These are phyloP conservation scores for Peniophora sp. DNA, from an alignment of 1,284 basidiomycete genomes.

Conservation along the genomic window DNA sequence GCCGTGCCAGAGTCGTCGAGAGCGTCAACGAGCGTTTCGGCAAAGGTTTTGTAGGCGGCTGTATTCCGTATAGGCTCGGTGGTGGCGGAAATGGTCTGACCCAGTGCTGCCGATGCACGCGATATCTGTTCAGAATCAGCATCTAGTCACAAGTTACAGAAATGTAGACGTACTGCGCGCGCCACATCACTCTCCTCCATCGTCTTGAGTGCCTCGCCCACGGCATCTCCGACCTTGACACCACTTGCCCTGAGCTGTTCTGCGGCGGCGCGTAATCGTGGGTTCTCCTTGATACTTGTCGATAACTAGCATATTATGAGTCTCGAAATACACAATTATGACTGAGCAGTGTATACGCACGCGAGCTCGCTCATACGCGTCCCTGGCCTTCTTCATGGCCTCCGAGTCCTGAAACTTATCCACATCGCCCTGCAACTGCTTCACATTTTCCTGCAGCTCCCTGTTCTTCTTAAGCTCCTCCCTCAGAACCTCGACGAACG, in stretches of 20 bases:
- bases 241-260: conserved; percentile 87
- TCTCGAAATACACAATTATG: conserved; percentile 6
- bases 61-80: conserved; percentile 95
- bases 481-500: conserved; percentile 89
- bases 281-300: conserved; percentile 96
- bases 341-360: conserved; percentile 38
- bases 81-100: conserved; percentile 71
- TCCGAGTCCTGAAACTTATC: conserved; percentile 96
- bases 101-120: conserved; percentile 72
- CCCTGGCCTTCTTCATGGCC: conserved; percentile 88
- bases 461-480: conserved; percentile 93
- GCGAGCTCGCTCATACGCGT: conserved; percentile 89
- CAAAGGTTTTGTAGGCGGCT: conserved; percentile 87
- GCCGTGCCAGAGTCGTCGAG: conserved; percentile 91
- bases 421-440: conserved; percentile 95
- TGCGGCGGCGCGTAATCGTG: conserved; percentile 82
- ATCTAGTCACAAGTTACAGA: not conserved
- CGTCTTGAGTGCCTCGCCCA: conserved; percentile 79
- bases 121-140: conserved; percentile 47
- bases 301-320: conserved; percentile 49
- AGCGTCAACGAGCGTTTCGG: conserved; percentile 86
- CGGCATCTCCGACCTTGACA: conserved; percentile 90
- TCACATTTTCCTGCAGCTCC: conserved; percentile 93
- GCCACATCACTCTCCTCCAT: conserved; percentile 95
- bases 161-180: conserved; percentile 54